Percentiles rank a stretch among this genome's conserved stretches.
These are phyloP conservation scores for Coniophora puteana DNA, from an alignment of 1,284 basidiomycete genomes.

Conservation along the genomic window DNA sequence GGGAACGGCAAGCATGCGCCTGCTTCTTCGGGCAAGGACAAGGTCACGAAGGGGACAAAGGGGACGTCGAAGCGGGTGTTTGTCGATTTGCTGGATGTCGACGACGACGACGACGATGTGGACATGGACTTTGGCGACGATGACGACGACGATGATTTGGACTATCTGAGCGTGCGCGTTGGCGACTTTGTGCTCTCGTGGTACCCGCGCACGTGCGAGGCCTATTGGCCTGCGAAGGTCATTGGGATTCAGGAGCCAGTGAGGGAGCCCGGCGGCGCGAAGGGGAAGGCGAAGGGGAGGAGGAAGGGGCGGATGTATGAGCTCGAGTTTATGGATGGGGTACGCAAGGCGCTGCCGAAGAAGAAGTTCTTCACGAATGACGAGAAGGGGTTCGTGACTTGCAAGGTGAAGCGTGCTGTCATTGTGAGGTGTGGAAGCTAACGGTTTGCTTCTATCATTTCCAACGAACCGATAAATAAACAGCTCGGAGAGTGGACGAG, in stretches of 20 bases:
- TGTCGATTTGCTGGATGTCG: conserved; percentile 7
- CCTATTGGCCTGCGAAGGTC: conserved; percentile 66
- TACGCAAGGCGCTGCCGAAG: conserved; percentile 35
- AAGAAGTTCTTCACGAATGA: conserved; percentile 53
- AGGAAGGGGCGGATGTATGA: too few relatives aligned
- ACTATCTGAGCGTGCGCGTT: too few relatives aligned
- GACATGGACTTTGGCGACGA: conserved; percentile 36
- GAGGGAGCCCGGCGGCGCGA: conserved; percentile 26
- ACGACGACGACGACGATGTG: conserved; percentile 11
- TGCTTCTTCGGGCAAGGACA: too few relatives aligned
- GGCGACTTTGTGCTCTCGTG: conserved; percentile 61
- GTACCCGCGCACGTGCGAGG: conserved; percentile 31
- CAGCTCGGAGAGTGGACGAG: conserved; percentile 57
- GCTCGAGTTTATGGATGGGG: conserved; percentile 54
- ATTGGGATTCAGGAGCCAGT: conserved; percentile 52
- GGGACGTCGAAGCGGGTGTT: too few relatives aligned
- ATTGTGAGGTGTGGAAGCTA: not conserved
- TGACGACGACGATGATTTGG: conserved; percentile 47
- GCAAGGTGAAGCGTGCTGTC: conserved; percentile 44
- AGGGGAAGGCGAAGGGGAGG: conserved; percentile 30
- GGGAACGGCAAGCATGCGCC: too few relatives aligned
- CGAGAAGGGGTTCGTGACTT: conserved; percentile 54
- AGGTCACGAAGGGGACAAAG: too few relatives aligned
- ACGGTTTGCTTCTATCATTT: not conserved
- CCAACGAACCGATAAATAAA: too few relatives aligned